Evolutionary conservation across 768 basidiomycete species (phyloP).

Genomic region (Mycena rebaudengoi): DNA sequence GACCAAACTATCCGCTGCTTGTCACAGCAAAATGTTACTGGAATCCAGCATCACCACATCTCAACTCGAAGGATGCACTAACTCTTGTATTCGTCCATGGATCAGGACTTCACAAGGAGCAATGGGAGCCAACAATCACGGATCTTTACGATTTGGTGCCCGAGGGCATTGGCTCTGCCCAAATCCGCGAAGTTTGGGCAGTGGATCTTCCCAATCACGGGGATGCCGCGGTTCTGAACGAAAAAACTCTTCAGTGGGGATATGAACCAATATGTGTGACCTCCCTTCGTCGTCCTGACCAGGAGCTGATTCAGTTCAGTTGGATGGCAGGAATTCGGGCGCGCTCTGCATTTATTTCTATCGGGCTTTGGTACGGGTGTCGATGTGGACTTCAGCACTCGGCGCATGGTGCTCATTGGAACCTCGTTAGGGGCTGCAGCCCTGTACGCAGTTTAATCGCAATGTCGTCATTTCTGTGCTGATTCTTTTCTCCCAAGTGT

Average conservation of each 20-base stretch:
- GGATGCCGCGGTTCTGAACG: slow-evolving; percentile 59
- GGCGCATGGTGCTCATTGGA: slow-evolving; percentile 58
- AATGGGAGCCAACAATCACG: slow-evolving; percentile 65
- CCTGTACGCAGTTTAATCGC: slow-evolving; percentile 45
- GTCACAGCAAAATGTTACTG: slow-evolving; percentile 61
- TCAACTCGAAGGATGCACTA: slow-evolving; percentile 47
- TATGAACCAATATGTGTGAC: slow-evolving; percentile 54
- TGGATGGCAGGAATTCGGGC: slow-evolving; percentile 62
- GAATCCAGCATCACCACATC: slow-evolving; percentile 40
- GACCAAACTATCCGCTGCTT: slow-evolving; percentile 58
- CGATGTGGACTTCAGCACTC: slow-evolving; percentile 56
- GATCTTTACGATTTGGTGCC: slow-evolving; percentile 47
- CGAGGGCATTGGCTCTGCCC: slow-evolving; percentile 29
- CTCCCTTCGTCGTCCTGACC: too few relatives aligned
- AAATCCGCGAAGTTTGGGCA: slow-evolving; percentile 58
- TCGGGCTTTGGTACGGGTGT: slow-evolving; percentile 57
- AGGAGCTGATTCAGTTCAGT: slow-evolving; percentile 41
- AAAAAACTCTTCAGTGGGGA: slow-evolving; percentile 47
- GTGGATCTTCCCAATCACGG: slow-evolving; percentile 66
- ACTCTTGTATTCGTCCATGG: slow-evolving; percentile 63
- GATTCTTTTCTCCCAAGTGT: slow-evolving; percentile 42
- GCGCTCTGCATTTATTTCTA: slow-evolving; percentile 56
- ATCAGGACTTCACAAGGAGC: slow-evolving; percentile 65
- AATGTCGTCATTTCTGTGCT: neutral
- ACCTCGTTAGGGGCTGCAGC: slow-evolving; percentile 63